Conservation (phyloP, 2,329 filamentous ascomycete species). For the Fusarium humuli region DNA sequence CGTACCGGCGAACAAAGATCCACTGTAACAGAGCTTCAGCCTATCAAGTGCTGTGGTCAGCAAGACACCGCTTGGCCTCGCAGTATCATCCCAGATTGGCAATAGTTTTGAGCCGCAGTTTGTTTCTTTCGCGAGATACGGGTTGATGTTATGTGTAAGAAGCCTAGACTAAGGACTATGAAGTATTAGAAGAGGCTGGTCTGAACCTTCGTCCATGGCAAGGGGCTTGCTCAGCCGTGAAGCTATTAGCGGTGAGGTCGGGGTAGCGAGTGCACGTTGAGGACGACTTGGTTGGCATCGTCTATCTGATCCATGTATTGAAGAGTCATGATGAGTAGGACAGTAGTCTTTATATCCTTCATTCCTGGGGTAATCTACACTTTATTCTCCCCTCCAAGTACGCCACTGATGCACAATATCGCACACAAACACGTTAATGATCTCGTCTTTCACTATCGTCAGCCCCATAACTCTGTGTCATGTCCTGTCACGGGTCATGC, state of each 20-base stretch:
- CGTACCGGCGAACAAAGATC: conserved; percentile 26
- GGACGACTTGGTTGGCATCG: not conserved
- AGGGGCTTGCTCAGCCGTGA: too few species aligned
- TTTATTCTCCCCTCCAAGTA: not conserved
- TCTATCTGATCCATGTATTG: not conserved
- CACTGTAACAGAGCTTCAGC: not conserved
- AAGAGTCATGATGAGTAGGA: not conserved
- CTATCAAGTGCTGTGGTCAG: conserved; percentile 11
- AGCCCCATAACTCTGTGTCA: conserved; percentile 11
- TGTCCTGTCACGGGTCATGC: conserved; percentile 13
- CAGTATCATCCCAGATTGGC: conserved; percentile 33
- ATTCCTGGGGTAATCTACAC: not conserved
- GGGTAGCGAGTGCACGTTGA: too few species aligned
- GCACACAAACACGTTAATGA: not conserved
- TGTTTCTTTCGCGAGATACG: not conserved
- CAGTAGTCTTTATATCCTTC: rapidly evolving
- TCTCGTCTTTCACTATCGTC: not conserved
- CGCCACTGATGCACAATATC: not conserved
- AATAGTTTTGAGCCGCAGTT: not conserved
- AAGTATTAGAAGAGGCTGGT: not conserved
- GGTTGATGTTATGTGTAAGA: not conserved
- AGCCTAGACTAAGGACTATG: too few species aligned
- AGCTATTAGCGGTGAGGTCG: not conserved
- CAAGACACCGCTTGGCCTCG: conserved; percentile 16
- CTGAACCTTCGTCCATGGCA: not conserved